Percentiles rank a stretch among this genome's conserved stretches.
These are phyloP conservation scores for Tolypocladium endophyticum DNA, from an alignment of 2,329 filamentous ascomycete species.

Conservation along the genomic window DNA sequence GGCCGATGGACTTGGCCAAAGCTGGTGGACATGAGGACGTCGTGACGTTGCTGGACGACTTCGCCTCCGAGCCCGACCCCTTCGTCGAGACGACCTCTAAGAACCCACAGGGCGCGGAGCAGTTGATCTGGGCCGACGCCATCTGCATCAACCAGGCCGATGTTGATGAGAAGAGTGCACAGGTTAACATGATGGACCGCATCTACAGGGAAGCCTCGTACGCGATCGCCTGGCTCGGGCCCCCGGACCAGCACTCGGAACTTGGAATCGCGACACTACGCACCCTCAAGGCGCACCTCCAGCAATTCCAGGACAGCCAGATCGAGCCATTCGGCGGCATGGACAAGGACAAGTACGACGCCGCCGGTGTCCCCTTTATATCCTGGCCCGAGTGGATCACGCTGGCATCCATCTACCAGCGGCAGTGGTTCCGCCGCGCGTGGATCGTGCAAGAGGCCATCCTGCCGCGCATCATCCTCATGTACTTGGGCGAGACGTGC, in stretches of 20 bases:
- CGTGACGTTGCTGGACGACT: constrained; percentile 4
- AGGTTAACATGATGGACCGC: constrained; percentile 17
- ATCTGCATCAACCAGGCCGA: constrained; percentile 18
- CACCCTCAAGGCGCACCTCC: constrained; percentile 4
- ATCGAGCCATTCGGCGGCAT: constrained; percentile 11
- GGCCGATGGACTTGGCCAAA: constrained; percentile 8
- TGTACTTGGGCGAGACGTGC: constrained; percentile 11
- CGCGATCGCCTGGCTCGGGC: constrained; percentile 15
- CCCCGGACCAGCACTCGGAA: constrained; percentile 7
- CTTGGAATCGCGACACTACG: constrained; percentile 7
- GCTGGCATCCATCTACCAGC: constrained; percentile 12
- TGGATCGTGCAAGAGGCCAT: constrained; percentile 18
- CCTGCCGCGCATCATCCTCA: constrained; percentile 10
- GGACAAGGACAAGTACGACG: constrained; percentile 9
- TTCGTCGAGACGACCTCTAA: neutral
- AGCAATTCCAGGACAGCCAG: constrained; percentile 7
- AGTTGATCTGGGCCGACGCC: constrained; percentile 17
- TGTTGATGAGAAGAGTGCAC: constrained; percentile 12
- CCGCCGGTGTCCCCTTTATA: constrained; percentile 8
- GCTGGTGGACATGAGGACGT: constrained; percentile 5
- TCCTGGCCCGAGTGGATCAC: constrained; percentile 8
- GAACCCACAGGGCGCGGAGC: constrained; percentile 1
- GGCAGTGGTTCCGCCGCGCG: constrained; percentile 17
- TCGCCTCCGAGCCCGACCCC: constrained; percentile 2
- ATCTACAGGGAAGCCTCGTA: constrained; percentile 15